These are phyloP conservation scores for Solanum habrochaites DNA, from an alignment of 257 asterid genomes.

Conservation along the genomic window DNA sequence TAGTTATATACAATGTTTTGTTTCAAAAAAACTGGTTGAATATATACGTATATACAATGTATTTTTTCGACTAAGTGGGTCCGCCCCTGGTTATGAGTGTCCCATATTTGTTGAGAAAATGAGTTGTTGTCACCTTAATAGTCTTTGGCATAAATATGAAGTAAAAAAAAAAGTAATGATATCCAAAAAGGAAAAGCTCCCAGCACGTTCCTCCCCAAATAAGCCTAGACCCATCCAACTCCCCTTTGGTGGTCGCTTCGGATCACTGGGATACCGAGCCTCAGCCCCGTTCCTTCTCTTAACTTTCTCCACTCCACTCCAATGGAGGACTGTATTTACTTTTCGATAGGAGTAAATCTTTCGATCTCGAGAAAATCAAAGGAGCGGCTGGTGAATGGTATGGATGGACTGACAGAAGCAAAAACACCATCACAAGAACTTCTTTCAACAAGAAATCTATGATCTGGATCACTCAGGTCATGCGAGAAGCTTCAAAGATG, in stretches of 20 bases:
- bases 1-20: too few species aligned
- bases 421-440: not conserved
- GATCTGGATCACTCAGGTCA: not conserved
- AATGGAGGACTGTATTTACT: not conserved
- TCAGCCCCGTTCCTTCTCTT: not conserved
- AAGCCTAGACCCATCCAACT: not conserved
- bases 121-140: not conserved
- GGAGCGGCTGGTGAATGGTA: not conserved
- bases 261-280: not conserved
- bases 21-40: too few species aligned
- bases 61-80: too few species aligned
- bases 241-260: not conserved
- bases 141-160: not conserved
- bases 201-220: not conserved
- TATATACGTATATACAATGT: too few species aligned
- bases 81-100: not conserved
- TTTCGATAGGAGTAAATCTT: not conserved
- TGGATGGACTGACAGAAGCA: not conserved
- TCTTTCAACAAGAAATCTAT: not conserved
- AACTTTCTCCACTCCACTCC: not conserved
- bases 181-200: not conserved
- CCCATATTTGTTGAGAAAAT: not conserved
- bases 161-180: not conserved
- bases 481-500: not conserved
- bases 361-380: not conserved